phyloP scores from a whole-genome alignment of 2,329 filamentous ascomycete species.

The Akanthomyces lecanii region DNA sequence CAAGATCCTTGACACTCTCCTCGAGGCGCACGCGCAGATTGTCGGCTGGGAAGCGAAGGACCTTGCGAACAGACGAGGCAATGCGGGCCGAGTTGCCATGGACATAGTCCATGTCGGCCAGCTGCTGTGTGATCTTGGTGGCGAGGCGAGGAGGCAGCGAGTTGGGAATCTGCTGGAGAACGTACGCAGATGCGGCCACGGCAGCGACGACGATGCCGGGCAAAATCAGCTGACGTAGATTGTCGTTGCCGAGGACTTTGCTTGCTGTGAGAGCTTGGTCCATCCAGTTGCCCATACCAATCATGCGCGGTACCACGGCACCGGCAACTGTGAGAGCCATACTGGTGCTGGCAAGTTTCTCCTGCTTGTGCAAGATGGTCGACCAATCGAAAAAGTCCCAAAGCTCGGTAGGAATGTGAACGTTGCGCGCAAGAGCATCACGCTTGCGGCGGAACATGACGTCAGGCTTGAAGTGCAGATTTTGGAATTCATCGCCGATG shows the following conservation, averaged over 20 bases:
- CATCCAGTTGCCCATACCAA: constrained; percentile 84
- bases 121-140: constrained; percentile 75
- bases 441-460: constrained; percentile 88
- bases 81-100: constrained; percentile 85
- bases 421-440: constrained; percentile 76
- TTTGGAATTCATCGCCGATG: constrained; percentile 79
- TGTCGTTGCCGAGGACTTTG: constrained; percentile 76
- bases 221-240: constrained; percentile 73
- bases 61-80: constrained; percentile 78
- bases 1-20: constrained; percentile 79
- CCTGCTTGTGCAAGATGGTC: constrained; percentile 79
- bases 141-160: constrained; percentile 83
- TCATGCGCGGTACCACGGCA: constrained; percentile 73
- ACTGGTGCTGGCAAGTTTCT: constrained; percentile 89
- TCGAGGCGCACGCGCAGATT: constrained; percentile 80
- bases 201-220: constrained; percentile 76
- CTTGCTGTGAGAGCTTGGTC: constrained; percentile 79
- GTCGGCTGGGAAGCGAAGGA: constrained; percentile 81
- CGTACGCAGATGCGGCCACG: constrained; percentile 70
- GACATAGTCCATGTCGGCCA: constrained; percentile 83
- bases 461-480: constrained; percentile 83
- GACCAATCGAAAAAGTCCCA: constrained; percentile 91
- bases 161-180: constrained; percentile 80
- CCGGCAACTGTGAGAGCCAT: constrained; percentile 91
- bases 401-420: constrained; percentile 82